Evolutionary conservation across 352 stramenopile genomes (phyloP).

Genomic region (Hyaloperonospora arabidopsidis): DNA sequence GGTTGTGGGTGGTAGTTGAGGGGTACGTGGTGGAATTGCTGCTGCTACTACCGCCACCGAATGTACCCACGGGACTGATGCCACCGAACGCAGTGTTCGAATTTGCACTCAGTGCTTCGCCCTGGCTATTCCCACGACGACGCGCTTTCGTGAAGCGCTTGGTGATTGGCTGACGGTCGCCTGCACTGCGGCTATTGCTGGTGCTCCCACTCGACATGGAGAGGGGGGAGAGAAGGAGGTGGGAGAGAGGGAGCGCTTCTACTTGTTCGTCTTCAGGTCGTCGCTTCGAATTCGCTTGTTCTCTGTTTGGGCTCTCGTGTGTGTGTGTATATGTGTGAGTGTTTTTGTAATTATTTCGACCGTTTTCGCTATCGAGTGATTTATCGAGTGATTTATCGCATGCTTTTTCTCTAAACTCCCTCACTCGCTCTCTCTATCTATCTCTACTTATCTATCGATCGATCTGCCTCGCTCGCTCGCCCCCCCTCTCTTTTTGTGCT

Average conservation of each 20-base stretch:
- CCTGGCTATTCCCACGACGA: constrained; percentile 59
- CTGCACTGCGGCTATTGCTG: constrained; percentile 23
- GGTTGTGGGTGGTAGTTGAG: no score
- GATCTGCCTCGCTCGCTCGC: no score
- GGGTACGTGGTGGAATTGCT: no score
- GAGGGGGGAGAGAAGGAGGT: no score
- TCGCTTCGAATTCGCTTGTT: constrained; percentile 14
- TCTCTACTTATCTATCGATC: constrained; percentile 10
- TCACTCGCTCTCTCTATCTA: constrained; percentile 1
- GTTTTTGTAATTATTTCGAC: no score
- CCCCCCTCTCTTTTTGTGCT: no score
- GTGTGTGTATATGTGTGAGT: no score
- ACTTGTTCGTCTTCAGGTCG: constrained; percentile 21
- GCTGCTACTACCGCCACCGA: no score
- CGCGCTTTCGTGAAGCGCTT: constrained; percentile 66
- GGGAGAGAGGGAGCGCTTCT: constrained; percentile 4
- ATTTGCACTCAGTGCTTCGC: constrained; percentile 33
- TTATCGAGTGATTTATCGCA: no score
- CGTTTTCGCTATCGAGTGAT: no score
- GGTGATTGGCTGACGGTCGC: constrained; percentile 35
- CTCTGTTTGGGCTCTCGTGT: background rate
- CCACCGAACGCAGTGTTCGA: constrained; percentile 25
- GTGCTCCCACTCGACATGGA: constrained; percentile 26
- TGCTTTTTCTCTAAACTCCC: no score
- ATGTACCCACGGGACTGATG: constrained; percentile 40